Percentiles rank a stretch among this genome's conserved stretches.
These are phyloP conservation scores for Digitaria exilis DNA, from an alignment of 202 grass and related monocot genomes.

Conservation along the genomic window DNA sequence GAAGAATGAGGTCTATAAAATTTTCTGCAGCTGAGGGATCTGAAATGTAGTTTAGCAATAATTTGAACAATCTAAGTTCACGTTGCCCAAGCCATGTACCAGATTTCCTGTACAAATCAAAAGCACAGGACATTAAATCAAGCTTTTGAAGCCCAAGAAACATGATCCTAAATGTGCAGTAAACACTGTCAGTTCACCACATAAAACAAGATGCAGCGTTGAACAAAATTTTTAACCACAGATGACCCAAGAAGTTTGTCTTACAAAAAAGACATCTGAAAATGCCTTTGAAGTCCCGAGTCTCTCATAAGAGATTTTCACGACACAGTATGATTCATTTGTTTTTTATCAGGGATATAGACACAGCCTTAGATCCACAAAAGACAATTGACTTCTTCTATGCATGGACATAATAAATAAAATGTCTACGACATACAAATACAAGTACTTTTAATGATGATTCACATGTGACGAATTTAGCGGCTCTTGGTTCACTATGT, in stretches of 20 bases:
- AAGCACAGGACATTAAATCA: constrained; percentile 8
- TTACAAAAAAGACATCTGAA: constrained; percentile 8
- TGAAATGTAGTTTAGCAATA: constrained; percentile 77
- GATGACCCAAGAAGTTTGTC: neutral
- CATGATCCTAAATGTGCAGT: constrained; percentile 19
- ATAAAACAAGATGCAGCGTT: neutral
- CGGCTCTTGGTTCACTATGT: no score
- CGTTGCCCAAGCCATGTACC: constrained; percentile 64
- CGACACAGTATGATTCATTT: neutral
- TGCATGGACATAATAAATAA: neutral
- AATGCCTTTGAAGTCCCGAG: neutral
- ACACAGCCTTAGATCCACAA: neutral
- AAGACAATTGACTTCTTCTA: neutral
- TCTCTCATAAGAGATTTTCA: constrained; percentile 31
- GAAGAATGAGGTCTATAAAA: constrained; percentile 82
- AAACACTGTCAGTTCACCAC: no score
- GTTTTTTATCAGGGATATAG: neutral
- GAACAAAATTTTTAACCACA: constrained; percentile 22
- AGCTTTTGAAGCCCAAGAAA: constrained; percentile 4
- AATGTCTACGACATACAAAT: neutral
- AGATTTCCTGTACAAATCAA: constrained; percentile 65
- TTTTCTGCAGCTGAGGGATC: constrained; percentile 53
- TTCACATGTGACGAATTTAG: neutral
- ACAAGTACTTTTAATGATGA: neutral
- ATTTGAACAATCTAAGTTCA: constrained; percentile 83